phyloP scores from a whole-genome alignment of 352 stramenopile species.

The Saprolegnia diclina region DNA sequence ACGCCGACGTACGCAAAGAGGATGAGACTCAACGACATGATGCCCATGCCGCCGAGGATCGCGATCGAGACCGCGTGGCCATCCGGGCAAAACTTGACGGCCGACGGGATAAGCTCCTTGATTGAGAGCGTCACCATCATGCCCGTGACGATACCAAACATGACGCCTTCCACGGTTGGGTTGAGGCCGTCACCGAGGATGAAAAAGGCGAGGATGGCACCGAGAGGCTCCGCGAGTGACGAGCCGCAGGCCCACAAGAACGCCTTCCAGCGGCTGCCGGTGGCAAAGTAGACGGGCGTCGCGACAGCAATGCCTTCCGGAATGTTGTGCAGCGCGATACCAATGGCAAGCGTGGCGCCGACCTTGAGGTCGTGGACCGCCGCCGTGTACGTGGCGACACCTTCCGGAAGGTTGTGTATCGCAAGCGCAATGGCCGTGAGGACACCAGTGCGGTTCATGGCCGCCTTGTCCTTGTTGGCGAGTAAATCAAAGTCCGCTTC shows the following conservation, averaged over 20 bases:
- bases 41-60: constrained; percentile 73
- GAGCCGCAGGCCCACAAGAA: constrained; percentile 91
- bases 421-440: constrained; percentile 91
- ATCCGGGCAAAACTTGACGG: constrained; percentile 83
- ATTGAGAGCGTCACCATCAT: constrained; percentile 92
- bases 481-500: constrained; percentile 7
- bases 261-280: constrained; percentile 88
- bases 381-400: constrained; percentile 93
- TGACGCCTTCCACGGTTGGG: constrained; percentile 59
- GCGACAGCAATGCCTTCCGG: constrained; percentile 94
- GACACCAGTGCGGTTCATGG: constrained; percentile 83
- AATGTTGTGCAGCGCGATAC: constrained; percentile 96
- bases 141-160: constrained; percentile 90
- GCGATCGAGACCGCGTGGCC: constrained; percentile 71
- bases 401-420: constrained; percentile 94
- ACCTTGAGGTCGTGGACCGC: constrained; percentile 86
- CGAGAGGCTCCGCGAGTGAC: constrained; percentile 89
- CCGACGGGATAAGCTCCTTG: constrained; percentile 90
- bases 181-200: constrained; percentile 76
- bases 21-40: constrained; percentile 85
- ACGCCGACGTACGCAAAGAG: constrained; percentile 76
- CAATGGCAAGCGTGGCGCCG: constrained; percentile 87
- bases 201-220: constrained; percentile 80
- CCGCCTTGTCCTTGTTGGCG: constrained; percentile 25
- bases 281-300: constrained; percentile 96